These are phyloP conservation scores for Suhomyces guaymorum DNA, from an alignment of 1,139 yeast species.

Conservation along the genomic window DNA sequence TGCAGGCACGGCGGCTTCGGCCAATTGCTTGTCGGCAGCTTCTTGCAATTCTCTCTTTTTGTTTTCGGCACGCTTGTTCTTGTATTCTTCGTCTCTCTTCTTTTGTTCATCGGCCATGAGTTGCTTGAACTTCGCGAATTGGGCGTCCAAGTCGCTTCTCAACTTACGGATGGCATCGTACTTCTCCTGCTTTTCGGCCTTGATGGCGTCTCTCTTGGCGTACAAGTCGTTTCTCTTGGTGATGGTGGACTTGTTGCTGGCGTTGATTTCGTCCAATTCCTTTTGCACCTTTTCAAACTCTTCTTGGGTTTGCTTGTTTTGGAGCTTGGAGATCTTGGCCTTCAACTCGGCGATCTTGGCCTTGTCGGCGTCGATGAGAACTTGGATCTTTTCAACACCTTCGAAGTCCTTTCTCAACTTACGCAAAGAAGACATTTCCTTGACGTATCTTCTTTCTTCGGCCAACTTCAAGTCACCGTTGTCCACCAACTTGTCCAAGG, in stretches of 20 bases:
- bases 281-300: conserved; percentile 63
- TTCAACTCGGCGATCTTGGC: conserved; percentile 75
- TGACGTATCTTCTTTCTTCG: conserved; percentile 83
- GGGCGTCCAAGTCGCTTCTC: conserved; percentile 67
- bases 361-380: conserved; percentile 78
- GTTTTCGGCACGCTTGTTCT: conserved; percentile 55
- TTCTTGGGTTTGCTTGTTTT: conserved; percentile 63
- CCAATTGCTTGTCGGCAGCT: conserved; percentile 64
- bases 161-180: conserved; percentile 63
- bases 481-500: conserved; percentile 74
- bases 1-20: conserved; percentile 80
- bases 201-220: conserved; percentile 67
- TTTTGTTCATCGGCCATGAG: conserved; percentile 69
- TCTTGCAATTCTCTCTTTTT: conserved; percentile 63
- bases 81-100: conserved; percentile 69
- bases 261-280: conserved; percentile 60
- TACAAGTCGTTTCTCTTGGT: conserved; percentile 65
- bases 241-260: conserved; percentile 62
- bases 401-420: conserved; percentile 81
- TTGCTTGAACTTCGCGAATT: conserved; percentile 68
- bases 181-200: conserved; percentile 68
- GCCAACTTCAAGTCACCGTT: conserved; percentile 84
- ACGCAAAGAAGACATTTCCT: conserved; percentile 83
- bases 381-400: conserved; percentile 72
- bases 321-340: conserved; percentile 60